phyloP scores from a whole-genome alignment of 208 protist genomes.

The Tritrichomonas musculus region DNA sequence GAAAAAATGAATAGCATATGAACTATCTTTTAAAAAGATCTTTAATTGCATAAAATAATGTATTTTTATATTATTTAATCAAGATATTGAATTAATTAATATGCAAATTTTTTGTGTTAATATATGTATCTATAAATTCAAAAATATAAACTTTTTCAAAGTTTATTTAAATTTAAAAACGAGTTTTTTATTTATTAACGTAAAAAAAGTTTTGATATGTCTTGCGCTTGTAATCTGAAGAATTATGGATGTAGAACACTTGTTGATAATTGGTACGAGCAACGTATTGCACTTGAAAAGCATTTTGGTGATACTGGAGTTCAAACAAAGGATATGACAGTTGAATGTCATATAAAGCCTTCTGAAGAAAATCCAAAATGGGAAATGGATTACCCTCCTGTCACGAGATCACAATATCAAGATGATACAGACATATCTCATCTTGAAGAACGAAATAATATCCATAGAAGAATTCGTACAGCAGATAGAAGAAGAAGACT shows the following conservation, averaged over 20 bases:
- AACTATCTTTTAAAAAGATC: no score
- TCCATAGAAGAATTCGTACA: background rate
- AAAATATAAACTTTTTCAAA: no score
- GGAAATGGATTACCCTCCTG: background rate
- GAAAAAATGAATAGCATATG: no score
- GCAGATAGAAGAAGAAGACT: background rate
- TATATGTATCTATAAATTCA: no score
- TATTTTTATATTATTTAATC: no score
- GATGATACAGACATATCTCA: background rate
- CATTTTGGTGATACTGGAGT: background rate
- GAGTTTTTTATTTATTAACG: no score
- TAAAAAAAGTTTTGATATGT: no score
- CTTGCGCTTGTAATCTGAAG: background rate
- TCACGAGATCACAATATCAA: background rate
- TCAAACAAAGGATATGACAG: background rate
- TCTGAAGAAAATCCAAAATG: background rate
- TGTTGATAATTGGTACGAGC: background rate
- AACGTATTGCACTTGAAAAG: background rate
- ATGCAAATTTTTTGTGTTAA: no score
- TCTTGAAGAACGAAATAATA: background rate
- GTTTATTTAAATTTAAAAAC: no score
- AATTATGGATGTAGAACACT: background rate
- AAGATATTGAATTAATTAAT: no score
- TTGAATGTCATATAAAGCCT: background rate
- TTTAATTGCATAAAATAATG: no score